Evolutionary conservation across 2,329 filamentous ascomycete species (phyloP), one percentile per base, ranked within the genome.

Genomic region (Pleochaeta shiraiana): DNA sequence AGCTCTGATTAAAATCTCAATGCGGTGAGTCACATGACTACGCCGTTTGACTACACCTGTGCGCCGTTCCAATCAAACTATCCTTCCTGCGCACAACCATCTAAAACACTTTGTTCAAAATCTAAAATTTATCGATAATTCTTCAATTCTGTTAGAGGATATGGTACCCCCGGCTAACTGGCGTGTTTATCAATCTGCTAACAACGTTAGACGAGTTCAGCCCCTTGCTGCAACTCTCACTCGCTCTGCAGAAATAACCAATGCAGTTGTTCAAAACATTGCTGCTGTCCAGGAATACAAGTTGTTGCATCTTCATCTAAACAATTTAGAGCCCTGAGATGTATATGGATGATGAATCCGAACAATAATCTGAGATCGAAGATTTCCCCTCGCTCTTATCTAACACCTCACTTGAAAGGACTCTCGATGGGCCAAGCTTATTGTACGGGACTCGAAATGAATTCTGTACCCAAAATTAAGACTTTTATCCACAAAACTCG

Each of bases 11-110:
- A 53, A 53, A 64, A n/a, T 31, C 16, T 57, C 12, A 59, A n/a
- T 65, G 64, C 64, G 64, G 59, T 39, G 45, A 63, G 33, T 65
- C 64, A 65, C 64, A 50, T 65, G 64, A 43, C 9, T 43, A n/a
- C n/a, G n/a, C n/a, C n/a, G n/a, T n/a, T n/a, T n/a, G n/a, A n/a
- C n/a, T n/a, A n/a, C n/a, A n/a, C n/a, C n/a, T n/a, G n/a, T n/a
- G n/a, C n/a, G n/a, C n/a, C n/a, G n/a, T n/a, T n/a, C n/a, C n/a
- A n/a, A n/a, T n/a, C n/a, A n/a, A n/a, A n/a, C n/a, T n/a, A n/a
- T n/a, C n/a, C n/a, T n/a, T n/a, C n/a, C n/a, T n/a, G n/a, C n/a
- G n/a, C n/a, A n/a, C n/a, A n/a, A n/a, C n/a, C n/a, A n/a, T n/a
- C n/a, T n/a, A n/a, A n/a, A n/a, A n/a, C n/a, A n/a, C n/a, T n/a